Conservation (phyloP, 1,284 basidiomycete species). For the Ustilago bromivora region DNA sequence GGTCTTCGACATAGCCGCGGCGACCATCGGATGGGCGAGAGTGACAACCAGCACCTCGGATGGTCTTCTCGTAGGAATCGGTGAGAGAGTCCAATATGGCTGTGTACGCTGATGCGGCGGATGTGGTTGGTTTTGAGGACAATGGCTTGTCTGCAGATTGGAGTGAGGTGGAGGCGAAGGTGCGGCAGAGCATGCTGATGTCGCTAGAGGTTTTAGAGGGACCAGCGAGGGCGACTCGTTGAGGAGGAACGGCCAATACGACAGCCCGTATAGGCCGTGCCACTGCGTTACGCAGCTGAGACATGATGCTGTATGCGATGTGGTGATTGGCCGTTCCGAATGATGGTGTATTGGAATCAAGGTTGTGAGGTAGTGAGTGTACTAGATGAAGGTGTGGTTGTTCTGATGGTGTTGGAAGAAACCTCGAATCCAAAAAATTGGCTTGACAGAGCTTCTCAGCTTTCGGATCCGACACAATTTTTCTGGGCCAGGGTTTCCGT, state of each 20-base stretch:
- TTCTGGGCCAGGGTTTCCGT: background rate
- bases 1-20: slow-evolving; percentile 38
- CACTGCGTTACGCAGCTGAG: slow-evolving; percentile 22
- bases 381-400: background rate
- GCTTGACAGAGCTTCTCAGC: background rate
- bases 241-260: slow-evolving; percentile 1
- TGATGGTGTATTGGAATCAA: too few species aligned
- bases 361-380: too few species aligned
- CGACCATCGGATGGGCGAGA: slow-evolving; percentile 33
- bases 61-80: slow-evolving; percentile 33
- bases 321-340: background rate
- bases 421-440: slow-evolving; percentile 1
- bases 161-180: slow-evolving; percentile 42
- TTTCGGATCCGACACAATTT: background rate
- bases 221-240: slow-evolving; percentile 10
- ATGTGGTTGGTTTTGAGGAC: slow-evolving; percentile 2
- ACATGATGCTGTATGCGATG: slow-evolving; percentile 14
- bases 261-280: slow-evolving; percentile 23
- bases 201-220: slow-evolving; percentile 18
- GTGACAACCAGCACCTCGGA: slow-evolving; percentile 15
- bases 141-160: slow-evolving; percentile 11
- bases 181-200: slow-evolving; percentile 35
- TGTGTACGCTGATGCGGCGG: slow-evolving; percentile 34
- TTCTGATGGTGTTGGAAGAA: slow-evolving; percentile 8
- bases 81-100: slow-evolving; percentile 44